These are phyloP conservation scores for Clarireedia homoeocarpa DNA, from an alignment of 2,329 filamentous ascomycete genomes.

Conservation along the genomic window DNA sequence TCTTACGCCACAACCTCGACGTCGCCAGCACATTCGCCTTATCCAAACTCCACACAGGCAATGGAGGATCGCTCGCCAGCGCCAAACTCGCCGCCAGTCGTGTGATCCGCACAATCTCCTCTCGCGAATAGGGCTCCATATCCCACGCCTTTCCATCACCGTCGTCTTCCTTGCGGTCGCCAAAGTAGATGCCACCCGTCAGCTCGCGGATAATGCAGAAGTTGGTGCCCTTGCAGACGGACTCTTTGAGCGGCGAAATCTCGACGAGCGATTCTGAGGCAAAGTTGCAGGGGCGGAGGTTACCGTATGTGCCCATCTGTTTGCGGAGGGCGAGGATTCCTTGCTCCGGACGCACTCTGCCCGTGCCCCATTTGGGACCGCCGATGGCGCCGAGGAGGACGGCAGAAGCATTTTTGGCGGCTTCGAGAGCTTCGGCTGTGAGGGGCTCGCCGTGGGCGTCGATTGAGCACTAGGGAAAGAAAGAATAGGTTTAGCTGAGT, in stretches of 20 bases:
- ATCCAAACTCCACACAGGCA: constrained; percentile 79
- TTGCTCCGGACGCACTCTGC: constrained; percentile 81
- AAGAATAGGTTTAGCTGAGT: neutral
- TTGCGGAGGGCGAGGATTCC: constrained; percentile 86
- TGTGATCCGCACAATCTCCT: constrained; percentile 83
- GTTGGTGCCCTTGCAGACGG: constrained; percentile 79
- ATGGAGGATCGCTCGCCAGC: constrained; percentile 64
- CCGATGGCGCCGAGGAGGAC: constrained; percentile 91
- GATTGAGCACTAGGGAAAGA: constrained; percentile 65
- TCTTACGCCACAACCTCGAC: constrained; percentile 80
- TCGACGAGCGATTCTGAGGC: constrained; percentile 79
- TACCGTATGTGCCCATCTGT: constrained; percentile 88
- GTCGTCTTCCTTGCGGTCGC: constrained; percentile 73
- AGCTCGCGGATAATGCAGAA: constrained; percentile 90
- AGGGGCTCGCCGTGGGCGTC: constrained; percentile 70
- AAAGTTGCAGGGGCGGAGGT: constrained; percentile 94
- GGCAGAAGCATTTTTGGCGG: constrained; percentile 79
- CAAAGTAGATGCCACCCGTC: constrained; percentile 93
- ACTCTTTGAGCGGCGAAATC: constrained; percentile 77
- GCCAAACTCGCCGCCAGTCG: constrained; percentile 77
- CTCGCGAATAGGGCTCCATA: constrained; percentile 76
- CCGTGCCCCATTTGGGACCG: constrained; percentile 93
- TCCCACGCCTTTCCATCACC: constrained; percentile 71
- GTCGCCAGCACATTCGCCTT: constrained; percentile 97
- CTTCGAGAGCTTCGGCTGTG: constrained; percentile 73